Base-by-base conservation (phyloP, 2,329 filamentous ascomycete species). In the Diplodia scrobiculata region DNA sequence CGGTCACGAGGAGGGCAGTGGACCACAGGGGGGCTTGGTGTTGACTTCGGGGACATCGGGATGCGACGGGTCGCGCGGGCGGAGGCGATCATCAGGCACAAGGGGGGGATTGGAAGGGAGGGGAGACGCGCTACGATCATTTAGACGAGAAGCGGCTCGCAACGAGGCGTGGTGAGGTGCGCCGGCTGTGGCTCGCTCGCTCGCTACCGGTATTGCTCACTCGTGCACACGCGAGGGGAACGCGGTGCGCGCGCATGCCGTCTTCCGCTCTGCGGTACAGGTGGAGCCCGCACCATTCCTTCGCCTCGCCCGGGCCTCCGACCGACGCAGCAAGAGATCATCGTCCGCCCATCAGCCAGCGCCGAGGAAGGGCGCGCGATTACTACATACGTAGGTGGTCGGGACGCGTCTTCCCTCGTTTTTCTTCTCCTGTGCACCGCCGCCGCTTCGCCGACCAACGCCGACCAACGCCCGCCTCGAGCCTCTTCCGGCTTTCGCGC, bases 41-140 rank as follows among this genome's bases (percentile, higher is more conserved):
- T 59, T 59, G 54, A 60, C 21, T 4, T 36, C 52, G 29, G 17
- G 21, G 54, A 60, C 21, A 4, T 36, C 52, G 29, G 17, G 52
- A 29, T 19, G 52, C 5, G 50, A n/a, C 21, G 50, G 7, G 27
- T 25, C 21, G 50, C 50, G 19, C 34, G 55, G 21, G 17, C 55
- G 54, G 54, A 47, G 41, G 19, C 54, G 55, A 60, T 60, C 58
- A 60, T 60, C 58, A 62, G 58, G 58, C 58, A 62, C 45, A 50
- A 62, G 41, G 41, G 58, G 41, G 27, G 19, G 10, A 34, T 10
- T 50, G 41, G 41, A 45, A 19, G 41, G 41, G 41, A 45, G 41
- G 36, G 13, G 38, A 41, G 11, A 54, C 9, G 53, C 53, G 34
- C 53, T 58, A 59, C 21, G 53, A 60, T 32, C 51, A n/a, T n/a